Evolutionary conservation across 177 flowering plant genomes (phyloP), one percentile per base, ranked within the genome.

Genomic region (Vitis hybrid): DNA sequence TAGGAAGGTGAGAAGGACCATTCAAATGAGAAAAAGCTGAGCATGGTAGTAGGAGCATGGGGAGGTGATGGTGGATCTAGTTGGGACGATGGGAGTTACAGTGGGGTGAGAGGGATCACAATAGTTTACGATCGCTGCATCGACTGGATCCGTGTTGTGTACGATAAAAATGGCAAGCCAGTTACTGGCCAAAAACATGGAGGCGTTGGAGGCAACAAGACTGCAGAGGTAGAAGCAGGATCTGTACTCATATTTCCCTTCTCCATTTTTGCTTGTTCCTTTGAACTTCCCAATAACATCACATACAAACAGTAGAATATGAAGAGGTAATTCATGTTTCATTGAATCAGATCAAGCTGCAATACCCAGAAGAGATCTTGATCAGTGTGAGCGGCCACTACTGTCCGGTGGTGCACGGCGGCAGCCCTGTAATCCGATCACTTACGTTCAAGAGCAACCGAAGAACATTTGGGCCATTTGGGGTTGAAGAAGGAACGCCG

Each of bases 11-110:
- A 70, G 57, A 77, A 74, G 67, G 71, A 72, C 59, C 61, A 13
- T 16, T 72, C 21, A 16, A n/a, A 39, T 48, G 77, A 66, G 49
- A 70, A 60, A 56, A 79, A 64, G 71, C 80, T 70, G 80, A 72
- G 70, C 26, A 77, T 77, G 16, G 70, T 69, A 1, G 77, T 83
- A 1, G 89, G 88, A 51, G 79, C 88, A 65, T 84, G 87, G 90
- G 93, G 91, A 71, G 90, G 94, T 10, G 67, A 82, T 50, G 93
- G 93, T 9, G 93, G 93, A 21, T 48, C 61, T 1, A 58, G 64
- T 64, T 90, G 94, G 94, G 92, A 90, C 52, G 91, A 90, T 72
- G 90, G 94, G 14, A 74, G 63, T 33, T 82, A 72, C 76, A 66
- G 45, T 63, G 94, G 92, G 1, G 78, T 88, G 3, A 80, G 88